These are phyloP conservation scores for Trametes polyzona DNA, from an alignment of 1,284 basidiomycete genomes.

Conservation along the genomic window DNA sequence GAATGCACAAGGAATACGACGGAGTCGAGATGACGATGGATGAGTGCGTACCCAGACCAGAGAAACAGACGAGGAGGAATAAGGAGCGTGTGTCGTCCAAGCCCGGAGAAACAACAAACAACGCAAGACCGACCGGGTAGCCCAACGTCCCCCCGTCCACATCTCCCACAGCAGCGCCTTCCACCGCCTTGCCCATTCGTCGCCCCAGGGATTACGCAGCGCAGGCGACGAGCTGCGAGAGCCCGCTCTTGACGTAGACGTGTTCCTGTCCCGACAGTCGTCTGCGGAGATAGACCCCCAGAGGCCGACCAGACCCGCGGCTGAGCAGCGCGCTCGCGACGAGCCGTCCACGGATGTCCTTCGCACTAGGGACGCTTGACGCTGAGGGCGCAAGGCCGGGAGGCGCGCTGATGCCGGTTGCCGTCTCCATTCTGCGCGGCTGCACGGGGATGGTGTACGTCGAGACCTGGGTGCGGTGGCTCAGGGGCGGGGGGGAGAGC, in stretches of 20 bases:
- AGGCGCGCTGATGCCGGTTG: slow-evolving; percentile 7
- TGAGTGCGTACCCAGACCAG: no score
- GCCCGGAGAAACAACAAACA: not conserved
- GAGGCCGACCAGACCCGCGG: slow-evolving; percentile 30
- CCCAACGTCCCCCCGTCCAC: not conserved
- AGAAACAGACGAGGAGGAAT: not conserved
- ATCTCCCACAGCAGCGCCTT: not conserved
- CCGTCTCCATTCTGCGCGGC: slow-evolving; percentile 1
- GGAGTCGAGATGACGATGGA: no score
- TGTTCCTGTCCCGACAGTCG: slow-evolving; percentile 24
- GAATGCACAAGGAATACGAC: no score
- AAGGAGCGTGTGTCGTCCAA: slow-evolving; percentile 7
- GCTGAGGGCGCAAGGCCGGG: slow-evolving; percentile 5
- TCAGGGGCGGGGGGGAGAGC: slow-evolving; percentile 11
- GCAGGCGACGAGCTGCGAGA: slow-evolving; percentile 31
- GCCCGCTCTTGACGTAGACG: slow-evolving; percentile 33
- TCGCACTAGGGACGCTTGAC: slow-evolving; percentile 10
- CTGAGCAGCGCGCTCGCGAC: slow-evolving; percentile 35
- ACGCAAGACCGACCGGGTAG: not conserved
- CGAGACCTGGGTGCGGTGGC: slow-evolving; percentile 24
- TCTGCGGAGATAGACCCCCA: slow-evolving; percentile 26
- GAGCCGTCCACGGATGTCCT: slow-evolving; percentile 28
- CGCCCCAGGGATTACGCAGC: slow-evolving; percentile 6
- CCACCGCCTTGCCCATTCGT: no score
- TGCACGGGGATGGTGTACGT: slow-evolving; percentile 16